Evolutionary conservation across 2,329 filamentous ascomycete genomes (phyloP), one percentile per base, ranked within the genome.

Genomic region (Tolypocladium album): DNA sequence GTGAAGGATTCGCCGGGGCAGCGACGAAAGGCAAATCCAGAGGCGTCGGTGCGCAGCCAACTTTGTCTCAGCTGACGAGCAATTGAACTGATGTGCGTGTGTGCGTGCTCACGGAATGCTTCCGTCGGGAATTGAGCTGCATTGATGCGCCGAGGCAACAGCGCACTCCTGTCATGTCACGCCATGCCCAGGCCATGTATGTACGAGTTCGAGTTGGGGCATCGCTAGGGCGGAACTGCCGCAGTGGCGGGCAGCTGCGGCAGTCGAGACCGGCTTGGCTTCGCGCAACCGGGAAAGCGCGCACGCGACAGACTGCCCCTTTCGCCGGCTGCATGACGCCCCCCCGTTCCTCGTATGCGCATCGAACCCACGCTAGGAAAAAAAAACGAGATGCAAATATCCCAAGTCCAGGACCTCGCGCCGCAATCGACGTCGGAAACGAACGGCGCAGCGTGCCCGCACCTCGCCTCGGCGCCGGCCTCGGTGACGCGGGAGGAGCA

Each of bases 221-320:
- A 40, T 12, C 8, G 12, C 40, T n/a, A 17, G 17, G 40, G 42
- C 17, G 20, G 42, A 11, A 22, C 42, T 20, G 20, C 42, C 11
- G 24, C 47, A 50, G 47, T 27, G 27, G 47, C 20, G 47, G 47
- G 15, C 24, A 9, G 13, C 11, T 34, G 47, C 47, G 27, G 47
- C 47, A 53, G 24, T 50, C 47, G 47, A 50, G 47, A 50, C 47
- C 45, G 24, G 2, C 45, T 3, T 15, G 11, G 45, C 24, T 24
- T 27, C 27, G 47, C 47, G 17, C 47, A 42, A 40, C 24, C 27
- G 47, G 56, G 56, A 57, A 57, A 34, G 55, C 42, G 42, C 17
- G 42, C 56, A 58, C 56, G 56, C 56, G 56, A 58, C 39, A n/a
- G 27, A 36, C 56, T 58, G 36, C 56, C 56, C 27, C 42, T 39